Evolutionary conservation across 2,329 filamentous ascomycete species (phyloP).

Genomic region (Albophoma yamanashiensis): DNA sequence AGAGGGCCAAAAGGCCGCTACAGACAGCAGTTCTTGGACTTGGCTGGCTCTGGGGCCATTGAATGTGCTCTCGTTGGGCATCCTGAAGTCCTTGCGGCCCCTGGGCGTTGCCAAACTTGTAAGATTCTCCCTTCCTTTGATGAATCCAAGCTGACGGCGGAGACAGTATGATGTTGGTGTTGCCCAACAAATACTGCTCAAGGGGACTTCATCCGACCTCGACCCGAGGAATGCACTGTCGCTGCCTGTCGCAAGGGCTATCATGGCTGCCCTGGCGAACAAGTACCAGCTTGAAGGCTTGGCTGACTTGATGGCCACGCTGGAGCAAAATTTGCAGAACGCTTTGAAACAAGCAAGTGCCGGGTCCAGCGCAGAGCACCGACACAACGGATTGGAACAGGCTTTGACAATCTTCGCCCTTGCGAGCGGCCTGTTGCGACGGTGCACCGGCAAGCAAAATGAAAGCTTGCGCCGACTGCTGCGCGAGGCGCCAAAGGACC

Average conservation of each 20-base stretch:
- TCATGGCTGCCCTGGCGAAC: slow-evolving; percentile 32
- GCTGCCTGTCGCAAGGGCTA: slow-evolving; percentile 19
- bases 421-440: slow-evolving; percentile 25
- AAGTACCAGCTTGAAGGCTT: slow-evolving; percentile 29
- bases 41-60: slow-evolving; percentile 20
- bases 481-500: slow-evolving; percentile 21
- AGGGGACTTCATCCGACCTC: slow-evolving; percentile 10
- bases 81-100: slow-evolving; percentile 25
- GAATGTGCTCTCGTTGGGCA: slow-evolving; percentile 25
- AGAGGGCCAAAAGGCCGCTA: slow-evolving; percentile 2
- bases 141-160: slow-evolving; percentile 1
- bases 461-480: slow-evolving; percentile 23
- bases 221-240: slow-evolving; percentile 4
- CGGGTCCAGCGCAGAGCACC: slow-evolving; percentile 3
- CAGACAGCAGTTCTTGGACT: slow-evolving; percentile 11
- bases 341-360: slow-evolving; percentile 7
- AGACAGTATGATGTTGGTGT: slow-evolving; percentile 24
- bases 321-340: slow-evolving; percentile 14
- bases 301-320: slow-evolving; percentile 11
- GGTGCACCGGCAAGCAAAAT: slow-evolving; percentile 24
- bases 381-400: slow-evolving; percentile 11
- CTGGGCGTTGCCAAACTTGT: slow-evolving; percentile 22
- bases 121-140: slow-evolving; percentile 7
- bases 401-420: slow-evolving; percentile 23
- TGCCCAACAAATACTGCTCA: slow-evolving; percentile 22